These are phyloP conservation scores for Caloboletus firmus DNA, from an alignment of 1,284 basidiomycete genomes.

Conservation along the genomic window DNA sequence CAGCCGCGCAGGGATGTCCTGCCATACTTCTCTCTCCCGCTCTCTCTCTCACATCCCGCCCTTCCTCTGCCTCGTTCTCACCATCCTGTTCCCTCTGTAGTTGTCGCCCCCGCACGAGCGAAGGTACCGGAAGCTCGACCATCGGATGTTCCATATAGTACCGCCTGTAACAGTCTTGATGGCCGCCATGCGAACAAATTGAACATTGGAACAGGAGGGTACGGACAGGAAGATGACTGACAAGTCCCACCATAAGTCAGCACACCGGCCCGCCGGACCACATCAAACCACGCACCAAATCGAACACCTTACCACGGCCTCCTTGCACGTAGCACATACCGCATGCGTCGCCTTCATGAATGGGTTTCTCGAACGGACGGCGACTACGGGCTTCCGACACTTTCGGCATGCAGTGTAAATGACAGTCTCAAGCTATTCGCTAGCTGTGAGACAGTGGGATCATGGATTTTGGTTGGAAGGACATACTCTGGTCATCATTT, in stretches of 20 bases:
- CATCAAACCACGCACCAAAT: constrained; percentile 61
- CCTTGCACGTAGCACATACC: constrained; percentile 56
- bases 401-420: constrained; percentile 65
- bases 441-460: not conserved
- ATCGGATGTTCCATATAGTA: constrained; percentile 60
- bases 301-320: constrained; percentile 52
- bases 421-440: constrained; percentile 58
- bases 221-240: constrained; percentile 70
- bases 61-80: constrained; percentile 9
- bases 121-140: constrained; percentile 42
- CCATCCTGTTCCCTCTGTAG: constrained; percentile 25
- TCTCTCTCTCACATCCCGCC: not conserved
- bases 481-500: constrained; percentile 56
- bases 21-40: constrained; percentile 21
- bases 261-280: not conserved
- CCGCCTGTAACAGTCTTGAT: constrained; percentile 67
- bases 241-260: constrained; percentile 2
- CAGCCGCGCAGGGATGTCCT: constrained; percentile 62
- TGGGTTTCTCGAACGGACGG: constrained; percentile 28
- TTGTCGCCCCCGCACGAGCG: constrained; percentile 27
- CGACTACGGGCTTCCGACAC: constrained; percentile 59
- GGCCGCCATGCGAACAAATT: constrained; percentile 73
- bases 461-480: not conserved
- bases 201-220: constrained; percentile 68
- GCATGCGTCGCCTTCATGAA: constrained; percentile 43